Base-by-base conservation (phyloP, 352 stramenopile genomes). In the Globisporangium okanoganense region DNA sequence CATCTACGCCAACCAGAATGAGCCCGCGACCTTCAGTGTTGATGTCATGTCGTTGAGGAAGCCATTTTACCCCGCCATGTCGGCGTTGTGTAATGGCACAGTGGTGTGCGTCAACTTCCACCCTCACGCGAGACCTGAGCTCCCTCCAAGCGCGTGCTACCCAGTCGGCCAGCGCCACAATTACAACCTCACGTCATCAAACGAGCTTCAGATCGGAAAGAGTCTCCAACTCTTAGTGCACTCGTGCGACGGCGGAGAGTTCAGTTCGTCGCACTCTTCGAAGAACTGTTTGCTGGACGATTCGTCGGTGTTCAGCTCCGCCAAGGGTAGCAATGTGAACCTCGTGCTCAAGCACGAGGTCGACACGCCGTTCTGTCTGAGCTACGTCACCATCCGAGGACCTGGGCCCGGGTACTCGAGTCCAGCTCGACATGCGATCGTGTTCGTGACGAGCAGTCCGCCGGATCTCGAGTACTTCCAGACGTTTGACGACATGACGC, bases 331-430 rank as follows among this genome's bases (percentile, higher is more conserved):
- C 18, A 96, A 94, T 59, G 79, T 94, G 24, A 89, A 93, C 25
- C 33, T 96, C 36, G 76, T 96, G 16, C 47, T 96, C 13, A 86
- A 85, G 24, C 87, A 96, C 58, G 76, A 88, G 22, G 25, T 91
- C 2, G 76, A 96, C 53, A 93, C 85, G 6, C 85, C 83, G 1
- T 94, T 96, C 58, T 92, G 81, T 31, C 47, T 92, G 5, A 92
- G 71, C 41, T 92, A 87, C 53, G 51, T 88, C n/a, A 85, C 62
- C 24, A 63, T 94, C 6, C 85, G 87, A 52, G 83, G 85, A 5
- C 85, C 87, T 16, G 85, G 87, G 12, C 74, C 79, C 31, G 83
- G 85, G 13, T 96, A 93, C 53, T 94, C 87, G 1, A 92, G 82
- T 38, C 85, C 87, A 20, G 61, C 88, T 50, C 78, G 75, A 13